A percentile compares a stretch with the other conserved stretches of the same genome.
Evolutionary conservation across 257 asterid species (phyloP).

Genomic region (Fraxinus excelsior): DNA sequence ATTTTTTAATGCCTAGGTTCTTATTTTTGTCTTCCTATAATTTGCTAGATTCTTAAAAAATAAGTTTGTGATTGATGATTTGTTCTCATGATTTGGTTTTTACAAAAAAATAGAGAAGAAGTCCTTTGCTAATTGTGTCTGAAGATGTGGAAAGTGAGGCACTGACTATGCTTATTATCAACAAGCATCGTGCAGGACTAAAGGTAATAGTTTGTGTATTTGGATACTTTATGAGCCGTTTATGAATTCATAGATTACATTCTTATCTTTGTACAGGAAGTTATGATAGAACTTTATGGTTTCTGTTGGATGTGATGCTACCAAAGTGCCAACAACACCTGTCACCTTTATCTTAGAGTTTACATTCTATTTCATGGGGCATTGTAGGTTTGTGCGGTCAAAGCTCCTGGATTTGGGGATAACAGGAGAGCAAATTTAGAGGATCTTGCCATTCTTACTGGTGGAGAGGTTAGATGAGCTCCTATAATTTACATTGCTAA

Average conservation of each 20-base stretch:
- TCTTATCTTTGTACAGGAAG: neutral
- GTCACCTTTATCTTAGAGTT: constrained; percentile 7
- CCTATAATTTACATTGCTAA: constrained; percentile 12
- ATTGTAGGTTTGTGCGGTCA: constrained; percentile 85
- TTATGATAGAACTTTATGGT: constrained; percentile 6
- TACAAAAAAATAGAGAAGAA: constrained; percentile 49
- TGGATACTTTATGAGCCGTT: constrained; percentile 4
- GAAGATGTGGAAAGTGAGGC: constrained; percentile 85
- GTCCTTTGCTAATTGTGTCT: constrained; percentile 80
- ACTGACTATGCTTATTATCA: constrained; percentile 73
- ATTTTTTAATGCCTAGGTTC: constrained; percentile 12
- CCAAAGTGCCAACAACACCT: neutral
- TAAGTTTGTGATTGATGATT: constrained; percentile 11
- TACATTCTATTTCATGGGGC: constrained; percentile 15
- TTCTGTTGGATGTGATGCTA: neutral
- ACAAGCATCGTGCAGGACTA: constrained; percentile 83
- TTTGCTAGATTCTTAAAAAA: neutral
- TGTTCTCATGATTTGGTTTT: constrained; percentile 16
- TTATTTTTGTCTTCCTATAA: neutral
- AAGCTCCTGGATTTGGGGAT: constrained; percentile 98
- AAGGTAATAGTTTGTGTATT: constrained; percentile 44
- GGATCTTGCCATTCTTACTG: constrained; percentile 91
- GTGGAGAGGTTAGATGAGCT: constrained; percentile 72
- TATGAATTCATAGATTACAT: constrained; percentile 8
- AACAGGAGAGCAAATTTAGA: constrained; percentile 75